Base-by-base conservation (phyloP, 345 rosid species). In the Populus tremula region DNA sequence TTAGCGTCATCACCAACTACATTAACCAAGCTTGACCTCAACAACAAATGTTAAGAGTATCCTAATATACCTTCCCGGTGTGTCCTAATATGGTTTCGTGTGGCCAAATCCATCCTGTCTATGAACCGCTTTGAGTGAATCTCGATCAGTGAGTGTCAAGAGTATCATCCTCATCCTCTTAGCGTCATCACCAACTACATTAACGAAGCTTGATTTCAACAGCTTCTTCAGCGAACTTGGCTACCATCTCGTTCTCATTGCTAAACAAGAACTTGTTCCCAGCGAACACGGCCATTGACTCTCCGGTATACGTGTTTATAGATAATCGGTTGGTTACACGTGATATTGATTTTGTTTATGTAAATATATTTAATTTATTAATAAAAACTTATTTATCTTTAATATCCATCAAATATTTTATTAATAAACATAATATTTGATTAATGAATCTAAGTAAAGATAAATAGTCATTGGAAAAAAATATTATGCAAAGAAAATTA, bases 141-240 rank as follows among this genome's bases (percentile, higher is more conserved):
- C 70, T 1, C 53, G 78, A 9, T 35, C 29, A 64, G 62, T 36
- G 64, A 53, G 69, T 2, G 36, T 61, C 54, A 33, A 5, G 33
- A 79, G 64, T 61, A 77, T 54, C 80, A 64, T 73, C 70, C 73
- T 73, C 36, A 62, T 27, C 31, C 62, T 56, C 80, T 62, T 83
- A 21, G 67, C 86, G 23, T 83, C 83, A 11, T 79, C 83, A 8
- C 86, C 83, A 23, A 67, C 74, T 64, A 76, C 66, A 64, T 36
- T 68, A 50, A 68, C 1, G 39, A 79, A 78, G 33, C 75, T 35
- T 61, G 75, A 45, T 47, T 66, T 76, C 39, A 74, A 6, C 49
- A 74, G 56, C 54, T 16, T 38, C 56, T 41, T 59, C 25, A 41
- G 14, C 3, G 74, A 16, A n/a, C 2, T 20, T 6, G 76, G 71